Evolutionary conservation across 1,139 yeast species (phyloP), one percentile per base, ranked within the genome.

Genomic region (Nadsonia starkeyi-henricii): DNA sequence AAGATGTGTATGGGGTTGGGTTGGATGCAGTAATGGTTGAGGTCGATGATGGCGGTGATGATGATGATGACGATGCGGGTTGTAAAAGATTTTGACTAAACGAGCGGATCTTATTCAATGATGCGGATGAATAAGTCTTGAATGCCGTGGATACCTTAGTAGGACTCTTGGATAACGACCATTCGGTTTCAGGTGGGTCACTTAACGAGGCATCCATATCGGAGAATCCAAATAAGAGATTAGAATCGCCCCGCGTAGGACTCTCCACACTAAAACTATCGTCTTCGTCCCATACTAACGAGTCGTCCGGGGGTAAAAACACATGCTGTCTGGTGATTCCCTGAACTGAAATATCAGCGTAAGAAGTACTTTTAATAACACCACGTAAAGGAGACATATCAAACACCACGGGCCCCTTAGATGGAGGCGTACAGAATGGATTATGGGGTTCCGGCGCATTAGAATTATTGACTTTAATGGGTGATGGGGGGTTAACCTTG

Each of bases 401-500:
- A 33, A 33, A n/a, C 12, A 15, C 39, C 17, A 12, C 17, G 3
- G 39, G 17, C 4, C 15, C 47, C 44, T 33, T 36, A 33, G 20
- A 47, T 15, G 47, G 17, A 2, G 41, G 36, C 15, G 30, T 42
- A 19, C 43, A 42, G 18, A 39, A 41, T 20, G 45, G 49, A 20
- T 41, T 46, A 23, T 50, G 51, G 36, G 46, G 43, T 12, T 45
- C 46, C 9, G 42, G 15, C 15, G 39, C 17, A 15, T n/a, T n/a
- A 13, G 17, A 8, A 23, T 9, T 23, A 9, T 23, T 23, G 28
- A 33, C 15, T 33, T 33, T 33, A 33, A 33, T n/a, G 15, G 39
- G 39, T 4, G 39, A 33, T 12, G 39, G 39, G 17, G 39, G 39
- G 17, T 33, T n/a, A 12, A 33, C 39, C 39, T 12, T 33, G 15